Conservation (phyloP, 1,284 basidiomycete genomes). For the Cronartium ribicola region DNA sequence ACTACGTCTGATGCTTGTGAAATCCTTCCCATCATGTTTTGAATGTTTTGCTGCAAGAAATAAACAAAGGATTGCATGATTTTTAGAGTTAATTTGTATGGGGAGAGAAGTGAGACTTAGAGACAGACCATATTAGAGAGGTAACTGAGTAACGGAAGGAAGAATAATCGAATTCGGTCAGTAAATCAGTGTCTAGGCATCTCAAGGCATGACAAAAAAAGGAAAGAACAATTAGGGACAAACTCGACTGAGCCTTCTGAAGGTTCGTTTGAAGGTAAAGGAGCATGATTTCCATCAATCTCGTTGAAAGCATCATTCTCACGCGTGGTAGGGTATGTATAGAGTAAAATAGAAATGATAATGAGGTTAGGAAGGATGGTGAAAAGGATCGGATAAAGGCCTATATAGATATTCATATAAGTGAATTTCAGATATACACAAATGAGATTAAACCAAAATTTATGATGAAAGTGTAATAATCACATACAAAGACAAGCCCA, state of each 20-base stretch:
- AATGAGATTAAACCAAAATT: neutral
- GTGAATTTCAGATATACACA: neutral
- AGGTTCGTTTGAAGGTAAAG: slow-evolving; percentile 18
- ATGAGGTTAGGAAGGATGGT: slow-evolving; percentile 18
- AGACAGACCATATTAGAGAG: slow-evolving; percentile 22
- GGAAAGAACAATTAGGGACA: slow-evolving; percentile 46
- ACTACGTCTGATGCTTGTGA: slow-evolving; percentile 46
- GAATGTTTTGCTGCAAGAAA: slow-evolving; percentile 33
- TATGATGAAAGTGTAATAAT: neutral
- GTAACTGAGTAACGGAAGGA: slow-evolving; percentile 9
- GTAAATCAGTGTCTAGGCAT: too few species aligned
- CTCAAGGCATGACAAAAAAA: slow-evolving; percentile 43
- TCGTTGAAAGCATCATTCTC: slow-evolving; percentile 15
- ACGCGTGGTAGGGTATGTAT: slow-evolving; percentile 16
- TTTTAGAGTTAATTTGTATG: neutral
- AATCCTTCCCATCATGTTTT: slow-evolving; percentile 37
- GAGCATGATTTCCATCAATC: neutral
- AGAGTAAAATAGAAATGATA: slow-evolving; percentile 26
- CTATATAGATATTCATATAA: slow-evolving; percentile 1
- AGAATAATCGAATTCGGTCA: neutral
- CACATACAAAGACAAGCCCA: slow-evolving; percentile 37
- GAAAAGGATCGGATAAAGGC: slow-evolving; percentile 26
- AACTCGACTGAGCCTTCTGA: slow-evolving; percentile 37
- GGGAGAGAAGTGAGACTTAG: neutral
- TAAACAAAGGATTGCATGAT: neutral